These are phyloP conservation scores for Suaeda aralocaspica DNA, from an alignment of 148 eudicot species.

Conservation along the genomic window DNA sequence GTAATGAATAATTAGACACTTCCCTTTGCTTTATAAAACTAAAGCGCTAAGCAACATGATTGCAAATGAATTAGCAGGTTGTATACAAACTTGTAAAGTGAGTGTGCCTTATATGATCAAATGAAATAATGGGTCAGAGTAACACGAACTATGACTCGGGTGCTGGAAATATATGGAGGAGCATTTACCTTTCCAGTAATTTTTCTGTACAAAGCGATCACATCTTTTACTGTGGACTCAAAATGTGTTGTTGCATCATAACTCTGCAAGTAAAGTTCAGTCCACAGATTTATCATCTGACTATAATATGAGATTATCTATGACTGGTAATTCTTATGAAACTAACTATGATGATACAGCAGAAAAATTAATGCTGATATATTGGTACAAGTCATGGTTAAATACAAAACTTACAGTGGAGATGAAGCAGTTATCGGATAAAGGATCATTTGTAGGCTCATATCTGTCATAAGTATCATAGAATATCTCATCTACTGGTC, in stretches of 20 bases:
- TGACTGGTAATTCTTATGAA: too few species aligned
- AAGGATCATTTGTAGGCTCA: conserved; percentile 50
- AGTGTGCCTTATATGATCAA: background rate
- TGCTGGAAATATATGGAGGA: background rate
- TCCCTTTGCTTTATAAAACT: too few species aligned
- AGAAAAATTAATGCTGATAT: background rate
- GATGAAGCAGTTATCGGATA: conserved; percentile 71
- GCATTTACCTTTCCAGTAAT: conserved; percentile 68
- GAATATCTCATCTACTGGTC: conserved; percentile 82
- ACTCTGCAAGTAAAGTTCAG: conserved; percentile 40
- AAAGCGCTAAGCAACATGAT: too few species aligned
- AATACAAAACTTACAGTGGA: conserved; percentile 52
- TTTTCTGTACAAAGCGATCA: conserved; percentile 55
- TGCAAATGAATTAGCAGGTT: background rate
- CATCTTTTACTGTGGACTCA: conserved; percentile 70
- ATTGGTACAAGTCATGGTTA: background rate
- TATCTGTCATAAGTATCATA: conserved; percentile 87
- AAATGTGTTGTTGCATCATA: conserved; percentile 76
- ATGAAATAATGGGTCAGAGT: too few species aligned
- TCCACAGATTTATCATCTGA: background rate
- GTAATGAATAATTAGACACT: too few species aligned
- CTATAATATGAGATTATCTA: too few species aligned
- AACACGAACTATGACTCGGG: too few species aligned
- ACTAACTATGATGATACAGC: too few species aligned
- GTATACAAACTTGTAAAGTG: background rate